Conservation (phyloP, 495 filamentous ascomycete genomes). For the Barbatosphaeria neglecta region DNA sequence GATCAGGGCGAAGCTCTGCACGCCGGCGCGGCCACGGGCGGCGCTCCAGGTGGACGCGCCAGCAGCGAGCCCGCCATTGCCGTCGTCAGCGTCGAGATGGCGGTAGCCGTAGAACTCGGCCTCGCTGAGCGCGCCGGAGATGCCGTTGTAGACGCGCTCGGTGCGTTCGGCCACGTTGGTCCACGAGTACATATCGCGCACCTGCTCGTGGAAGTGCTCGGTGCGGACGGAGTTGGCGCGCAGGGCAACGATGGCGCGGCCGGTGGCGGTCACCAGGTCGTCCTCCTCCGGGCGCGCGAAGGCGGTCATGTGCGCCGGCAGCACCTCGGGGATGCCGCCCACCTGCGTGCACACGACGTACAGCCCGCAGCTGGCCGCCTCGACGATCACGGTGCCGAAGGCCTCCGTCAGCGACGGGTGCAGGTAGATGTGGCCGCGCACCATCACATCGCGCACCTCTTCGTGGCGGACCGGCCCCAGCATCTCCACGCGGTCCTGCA, state of each 20-base stretch:
- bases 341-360: constrained; percentile 96
- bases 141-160: constrained; percentile 88
- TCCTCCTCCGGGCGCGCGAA: constrained; percentile 91
- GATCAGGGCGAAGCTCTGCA: constrained; percentile 80
- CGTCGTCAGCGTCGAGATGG: constrained; percentile 38
- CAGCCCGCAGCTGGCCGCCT: constrained; percentile 87
- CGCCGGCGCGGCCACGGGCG: constrained; percentile 61
- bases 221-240: constrained; percentile 78
- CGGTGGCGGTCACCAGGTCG: constrained; percentile 73
- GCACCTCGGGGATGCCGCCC: constrained; percentile 89
- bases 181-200: constrained; percentile 97
- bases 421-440: constrained; percentile 89
- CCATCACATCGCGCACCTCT: constrained; percentile 97
- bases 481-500: constrained; percentile 88
- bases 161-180: constrained; percentile 86
- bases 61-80: not conserved
- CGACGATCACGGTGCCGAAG: constrained; percentile 94
- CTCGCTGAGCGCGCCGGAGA: constrained; percentile 68
- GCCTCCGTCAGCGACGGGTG: constrained; percentile 93
- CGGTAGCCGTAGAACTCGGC: constrained; percentile 80
- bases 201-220: constrained; percentile 89
- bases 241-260: constrained; percentile 66
- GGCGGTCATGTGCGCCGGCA: constrained; percentile 87
- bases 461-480: constrained; percentile 87
- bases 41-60: constrained; percentile 50